These are phyloP conservation scores for Cicer yamashitae DNA, from an alignment of 306 rosid species.

Conservation along the genomic window DNA sequence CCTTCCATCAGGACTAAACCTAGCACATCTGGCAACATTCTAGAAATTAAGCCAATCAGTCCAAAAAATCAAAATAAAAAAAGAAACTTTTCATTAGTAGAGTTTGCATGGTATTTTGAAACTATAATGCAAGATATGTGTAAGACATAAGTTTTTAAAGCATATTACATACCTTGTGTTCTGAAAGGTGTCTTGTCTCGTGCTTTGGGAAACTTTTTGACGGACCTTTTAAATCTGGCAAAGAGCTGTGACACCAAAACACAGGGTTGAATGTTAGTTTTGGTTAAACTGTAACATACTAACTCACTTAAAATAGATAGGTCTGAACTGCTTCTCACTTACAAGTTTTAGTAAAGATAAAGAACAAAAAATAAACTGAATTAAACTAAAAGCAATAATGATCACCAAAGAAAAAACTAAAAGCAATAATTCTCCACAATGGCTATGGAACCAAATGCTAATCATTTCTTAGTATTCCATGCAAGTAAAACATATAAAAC, in stretches of 20 bases:
- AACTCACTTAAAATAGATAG: neutral
- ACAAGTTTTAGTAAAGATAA: neutral
- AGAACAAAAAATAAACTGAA: neutral
- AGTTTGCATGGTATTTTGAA: conserved; percentile 24
- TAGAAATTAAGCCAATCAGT: conserved; percentile 68
- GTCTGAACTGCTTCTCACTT: neutral
- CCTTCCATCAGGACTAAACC: conserved; percentile 88
- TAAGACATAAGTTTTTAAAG: neutral
- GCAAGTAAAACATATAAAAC: neutral
- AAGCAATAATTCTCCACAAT: conserved; percentile 21
- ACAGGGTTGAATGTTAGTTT: neutral
- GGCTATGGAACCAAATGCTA: conserved; percentile 28
- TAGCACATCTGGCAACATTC: conserved; percentile 96
- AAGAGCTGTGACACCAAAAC: conserved; percentile 56
- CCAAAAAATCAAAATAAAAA: conserved; percentile 39
- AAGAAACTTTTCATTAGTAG: neutral
- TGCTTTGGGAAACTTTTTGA: conserved; percentile 84
- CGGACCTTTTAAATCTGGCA: conserved; percentile 67
- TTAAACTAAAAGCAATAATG: conserved; percentile 26
- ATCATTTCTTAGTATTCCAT: neutral
- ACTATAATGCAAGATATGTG: conserved; percentile 18
- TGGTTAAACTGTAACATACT: conserved; percentile 3
- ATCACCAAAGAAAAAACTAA: neutral
- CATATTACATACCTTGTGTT: conserved; percentile 73
- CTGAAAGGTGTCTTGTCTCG: conserved; percentile 92